Evolutionary conservation across 805 yeast species (phyloP).

Genomic region (Scheffersomyces coipomensis): DNA sequence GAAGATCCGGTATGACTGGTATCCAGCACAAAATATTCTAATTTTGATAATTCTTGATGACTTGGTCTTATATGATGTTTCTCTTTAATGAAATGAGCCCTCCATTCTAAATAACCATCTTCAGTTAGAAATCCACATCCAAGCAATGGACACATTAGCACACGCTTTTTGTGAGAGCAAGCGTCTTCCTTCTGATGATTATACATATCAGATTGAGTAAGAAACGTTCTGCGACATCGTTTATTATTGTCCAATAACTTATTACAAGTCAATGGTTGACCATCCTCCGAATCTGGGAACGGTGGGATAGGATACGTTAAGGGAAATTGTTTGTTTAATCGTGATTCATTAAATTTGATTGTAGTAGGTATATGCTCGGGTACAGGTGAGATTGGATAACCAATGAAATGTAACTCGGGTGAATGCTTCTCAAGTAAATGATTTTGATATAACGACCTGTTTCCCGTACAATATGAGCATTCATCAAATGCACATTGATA

Average conservation of each 20-base stretch:
- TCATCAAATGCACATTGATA: slow-evolving; percentile 22
- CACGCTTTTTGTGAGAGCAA: slow-evolving; percentile 31
- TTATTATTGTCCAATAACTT: slow-evolving; percentile 5
- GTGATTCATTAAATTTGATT: background rate
- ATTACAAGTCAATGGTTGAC: slow-evolving; percentile 15
- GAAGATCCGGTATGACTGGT: background rate
- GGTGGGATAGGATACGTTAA: slow-evolving; percentile 19
- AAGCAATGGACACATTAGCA: slow-evolving; percentile 34
- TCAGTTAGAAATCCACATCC: slow-evolving; percentile 42
- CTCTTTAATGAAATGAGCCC: slow-evolving; percentile 22
- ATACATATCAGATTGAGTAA: slow-evolving; percentile 12
- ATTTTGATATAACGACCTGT: slow-evolving; percentile 19
- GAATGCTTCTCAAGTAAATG: slow-evolving; percentile 24
- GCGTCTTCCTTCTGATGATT: slow-evolving; percentile 16
- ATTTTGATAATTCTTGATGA: background rate
- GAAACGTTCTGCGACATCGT: slow-evolving; percentile 14
- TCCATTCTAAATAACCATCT: slow-evolving; percentile 27
- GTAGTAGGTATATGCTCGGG: background rate
- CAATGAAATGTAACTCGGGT: slow-evolving; percentile 14
- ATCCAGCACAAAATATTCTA: background rate
- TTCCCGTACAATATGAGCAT: slow-evolving; percentile 29
- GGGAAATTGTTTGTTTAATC: slow-evolving; percentile 18
- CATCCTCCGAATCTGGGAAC: slow-evolving; percentile 17
- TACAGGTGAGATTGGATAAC: slow-evolving; percentile 21
- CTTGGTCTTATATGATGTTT: background rate